A percentile compares a stretch with the other conserved stretches of the same genome.
phyloP scores from a whole-genome alignment of 257 asterid genomes.

The Penstemon newberryi region DNA sequence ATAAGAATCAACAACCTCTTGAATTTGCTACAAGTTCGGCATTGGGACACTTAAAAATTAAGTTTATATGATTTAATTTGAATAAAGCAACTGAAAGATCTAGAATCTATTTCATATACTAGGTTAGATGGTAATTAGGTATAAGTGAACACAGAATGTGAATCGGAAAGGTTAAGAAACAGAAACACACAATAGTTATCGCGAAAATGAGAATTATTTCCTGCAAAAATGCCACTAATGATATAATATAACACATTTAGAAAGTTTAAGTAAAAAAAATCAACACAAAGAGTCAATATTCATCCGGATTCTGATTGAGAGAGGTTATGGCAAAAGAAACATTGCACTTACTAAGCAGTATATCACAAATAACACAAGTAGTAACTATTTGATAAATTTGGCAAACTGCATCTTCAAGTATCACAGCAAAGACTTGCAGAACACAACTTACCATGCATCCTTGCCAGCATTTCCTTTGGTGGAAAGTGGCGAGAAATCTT shows the following conservation, averaged over 20 bases:
- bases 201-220: neutral
- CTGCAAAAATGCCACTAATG: slow-evolving; percentile 7
- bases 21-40: slow-evolving; percentile 3
- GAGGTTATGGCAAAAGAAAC: slow-evolving; percentile 1
- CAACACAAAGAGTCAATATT: slow-evolving; percentile 17
- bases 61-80: neutral
- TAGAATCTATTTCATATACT: neutral
- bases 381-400: slow-evolving; percentile 12
- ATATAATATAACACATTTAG: neutral
- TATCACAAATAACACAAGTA: neutral
- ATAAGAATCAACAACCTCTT: slow-evolving; percentile 11
- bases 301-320: slow-evolving; percentile 7
- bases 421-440: slow-evolving; percentile 13
- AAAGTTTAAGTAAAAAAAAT: neutral
- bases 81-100: neutral
- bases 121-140: neutral
- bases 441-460: slow-evolving; percentile 78
- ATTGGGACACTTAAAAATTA: neutral
- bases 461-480: slow-evolving; percentile 80
- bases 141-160: slow-evolving; percentile 14
- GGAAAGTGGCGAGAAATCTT: slow-evolving; percentile 83
- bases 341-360: slow-evolving; percentile 7
- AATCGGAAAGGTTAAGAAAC: neutral
- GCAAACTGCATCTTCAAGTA: neutral
- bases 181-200: neutral